phyloP scores from a whole-genome alignment of 257 asterid genomes.

The Nicotiana attenuata region DNA sequence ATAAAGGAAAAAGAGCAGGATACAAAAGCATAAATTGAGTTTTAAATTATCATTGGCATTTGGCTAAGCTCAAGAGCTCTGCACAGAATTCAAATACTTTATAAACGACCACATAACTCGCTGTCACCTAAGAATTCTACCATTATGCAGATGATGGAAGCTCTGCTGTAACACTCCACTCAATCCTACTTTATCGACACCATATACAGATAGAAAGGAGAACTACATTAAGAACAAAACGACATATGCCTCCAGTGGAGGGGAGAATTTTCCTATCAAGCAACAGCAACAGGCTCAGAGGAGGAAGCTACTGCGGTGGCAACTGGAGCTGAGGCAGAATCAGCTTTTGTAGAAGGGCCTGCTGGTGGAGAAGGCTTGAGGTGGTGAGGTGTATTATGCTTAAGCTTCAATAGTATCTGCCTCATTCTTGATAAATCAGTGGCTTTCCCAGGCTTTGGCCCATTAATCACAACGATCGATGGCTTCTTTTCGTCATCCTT shows the following conservation, averaged over 20 bases:
- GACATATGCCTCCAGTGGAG: background rate
- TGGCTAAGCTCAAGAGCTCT: background rate
- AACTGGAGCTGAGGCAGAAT: constrained; percentile 19
- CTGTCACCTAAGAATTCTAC: background rate
- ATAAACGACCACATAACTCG: background rate
- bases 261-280: constrained; percentile 17
- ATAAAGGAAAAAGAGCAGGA: background rate
- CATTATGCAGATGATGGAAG: background rate
- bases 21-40: background rate
- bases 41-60: no score
- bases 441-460: constrained; percentile 89
- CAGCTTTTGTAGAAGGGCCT: constrained; percentile 22
- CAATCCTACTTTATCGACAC: background rate
- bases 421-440: constrained; percentile 73
- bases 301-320: constrained; percentile 21
- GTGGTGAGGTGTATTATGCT: constrained; percentile 70
- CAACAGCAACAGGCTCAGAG: constrained; percentile 44
- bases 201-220: background rate
- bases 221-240: background rate
- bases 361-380: constrained; percentile 43
- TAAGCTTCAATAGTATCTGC: constrained; percentile 59
- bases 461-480: constrained; percentile 49
- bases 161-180: background rate
- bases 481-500: constrained; percentile 64
- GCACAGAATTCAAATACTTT: background rate